Base-by-base conservation (phyloP, 192 early-diverging fungal species). In the Diversispora eburnea region DNA sequence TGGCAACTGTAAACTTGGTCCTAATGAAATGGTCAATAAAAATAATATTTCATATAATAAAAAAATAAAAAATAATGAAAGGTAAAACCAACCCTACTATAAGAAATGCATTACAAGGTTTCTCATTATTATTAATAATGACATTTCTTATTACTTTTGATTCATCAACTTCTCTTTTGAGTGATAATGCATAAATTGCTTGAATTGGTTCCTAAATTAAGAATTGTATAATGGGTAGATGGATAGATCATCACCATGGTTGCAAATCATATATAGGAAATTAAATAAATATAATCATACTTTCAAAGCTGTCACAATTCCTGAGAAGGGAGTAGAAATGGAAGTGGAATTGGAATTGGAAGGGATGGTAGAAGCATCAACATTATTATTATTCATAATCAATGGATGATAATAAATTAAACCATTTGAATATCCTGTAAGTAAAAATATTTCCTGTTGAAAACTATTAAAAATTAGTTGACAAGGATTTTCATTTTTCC, bases 61-160 rank as follows among this genome's bases (percentile, higher is more conserved):
- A 12, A 49, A 39, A 52, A n/a, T 55, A 9, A 17, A 3, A 19
- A 5, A 42, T 39, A 70, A 13, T 19, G 3, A 59, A n/a, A 7
- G 8, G 39, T 15, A 39, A 42, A 46, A 73, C 58, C 12, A 51
- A 73, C 71, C 71, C 71, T 46, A 73, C 46, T 22, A 73, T 5
- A 62, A 73, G 52, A 33, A 73, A 12, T 49, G 58, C 20, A 51
- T 73, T 73, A 45, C 62, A 19, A 73, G 33, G 17, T 15, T 48
- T 63, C 13, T 6, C 17, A 8, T 62, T 13, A 49, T 33, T 62
- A 22, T 47, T 33, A 68, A 15, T 8, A 54, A 33, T 20, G 15
- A 15, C 19, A 43, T 8, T 43, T 43, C 42, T 17, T n/a, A 63
- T 62, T 41, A 17, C 42, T 17, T n/a, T 45, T 62, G 13, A 17